Percentiles rank a stretch among this genome's conserved stretches.
Conservation (phyloP, 257 asterid genomes). For the Fraxinus quadrangulata region DNA sequence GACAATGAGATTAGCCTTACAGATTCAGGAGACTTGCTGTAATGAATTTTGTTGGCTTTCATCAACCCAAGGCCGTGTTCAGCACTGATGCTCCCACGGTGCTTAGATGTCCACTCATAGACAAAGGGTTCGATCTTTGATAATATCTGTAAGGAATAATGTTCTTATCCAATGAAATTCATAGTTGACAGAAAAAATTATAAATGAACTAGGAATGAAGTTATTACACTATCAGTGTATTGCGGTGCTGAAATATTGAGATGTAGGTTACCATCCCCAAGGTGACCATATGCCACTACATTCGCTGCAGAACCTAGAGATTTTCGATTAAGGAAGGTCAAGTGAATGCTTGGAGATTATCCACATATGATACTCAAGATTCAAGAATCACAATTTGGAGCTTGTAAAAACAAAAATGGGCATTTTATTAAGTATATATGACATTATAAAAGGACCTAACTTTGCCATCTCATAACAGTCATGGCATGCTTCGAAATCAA, state of each 20-base stretch:
- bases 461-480: background rate
- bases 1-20: slow-evolving; percentile 47
- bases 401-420: background rate
- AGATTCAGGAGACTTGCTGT: slow-evolving; percentile 87
- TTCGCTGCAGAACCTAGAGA: slow-evolving; percentile 58
- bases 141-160: slow-evolving; percentile 54
- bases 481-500: background rate
- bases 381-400: background rate
- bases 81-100: slow-evolving; percentile 93
- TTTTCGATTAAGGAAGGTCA: slow-evolving; percentile 6
- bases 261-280: slow-evolving; percentile 96
- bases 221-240: slow-evolving; percentile 65
- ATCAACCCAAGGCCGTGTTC: slow-evolving; percentile 96
- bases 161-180: slow-evolving; percentile 19
- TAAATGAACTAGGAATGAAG: slow-evolving; percentile 24
- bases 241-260: slow-evolving; percentile 78
- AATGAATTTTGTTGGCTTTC: slow-evolving; percentile 90
- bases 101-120: slow-evolving; percentile 96
- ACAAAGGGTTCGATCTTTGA: slow-evolving; percentile 89
- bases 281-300: slow-evolving; percentile 93
- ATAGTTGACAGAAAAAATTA: slow-evolving; percentile 14
- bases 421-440: background rate
- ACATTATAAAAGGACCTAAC: background rate
- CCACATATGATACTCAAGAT: slow-evolving; percentile 7
- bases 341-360: slow-evolving; percentile 9